Evolutionary conservation across 192 early-diverging fungal species (phyloP).

Genomic region (Backusella mclennaniae): DNA sequence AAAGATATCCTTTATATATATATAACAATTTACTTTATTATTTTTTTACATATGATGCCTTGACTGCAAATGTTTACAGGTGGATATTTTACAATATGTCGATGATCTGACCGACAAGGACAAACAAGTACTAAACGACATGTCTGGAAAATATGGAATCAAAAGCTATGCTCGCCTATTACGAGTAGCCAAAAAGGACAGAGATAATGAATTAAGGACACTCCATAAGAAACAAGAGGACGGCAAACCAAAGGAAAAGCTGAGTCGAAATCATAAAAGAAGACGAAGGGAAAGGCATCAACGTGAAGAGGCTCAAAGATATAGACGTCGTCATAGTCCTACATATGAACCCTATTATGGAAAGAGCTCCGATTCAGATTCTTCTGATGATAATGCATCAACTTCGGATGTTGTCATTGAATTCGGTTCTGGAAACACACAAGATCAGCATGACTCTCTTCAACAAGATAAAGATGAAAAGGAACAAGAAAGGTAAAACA

Average conservation of each 20-base stretch:
- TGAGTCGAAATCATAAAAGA: neutral
- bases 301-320: neutral
- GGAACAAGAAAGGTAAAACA: neutral
- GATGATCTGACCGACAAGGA: conserved; percentile 46
- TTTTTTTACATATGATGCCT: conserved; percentile 1
- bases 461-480: neutral
- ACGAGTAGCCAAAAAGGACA: conserved; percentile 37
- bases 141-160: conserved; percentile 46
- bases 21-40: neutral
- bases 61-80: conserved; percentile 32
- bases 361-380: conserved; percentile 20
- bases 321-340: conserved; percentile 27
- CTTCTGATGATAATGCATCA: conserved; percentile 19
- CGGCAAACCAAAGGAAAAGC: neutral
- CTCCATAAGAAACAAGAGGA: conserved; percentile 31
- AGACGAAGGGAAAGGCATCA: conserved; percentile 7
- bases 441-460: neutral
- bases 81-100: conserved; percentile 39
- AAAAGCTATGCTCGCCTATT: conserved; percentile 38
- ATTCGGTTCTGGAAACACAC: conserved; percentile 27
- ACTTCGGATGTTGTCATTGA: conserved; percentile 33
- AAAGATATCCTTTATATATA: conserved; percentile 39
- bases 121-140: conserved; percentile 38
- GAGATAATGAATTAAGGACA: conserved; percentile 33
- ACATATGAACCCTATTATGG: conserved; percentile 38